Percentiles rank a stretch among this genome's conserved stretches.
Conservation (phyloP, 805 yeast species). For the Naumovozyma dairenensis region DNA sequence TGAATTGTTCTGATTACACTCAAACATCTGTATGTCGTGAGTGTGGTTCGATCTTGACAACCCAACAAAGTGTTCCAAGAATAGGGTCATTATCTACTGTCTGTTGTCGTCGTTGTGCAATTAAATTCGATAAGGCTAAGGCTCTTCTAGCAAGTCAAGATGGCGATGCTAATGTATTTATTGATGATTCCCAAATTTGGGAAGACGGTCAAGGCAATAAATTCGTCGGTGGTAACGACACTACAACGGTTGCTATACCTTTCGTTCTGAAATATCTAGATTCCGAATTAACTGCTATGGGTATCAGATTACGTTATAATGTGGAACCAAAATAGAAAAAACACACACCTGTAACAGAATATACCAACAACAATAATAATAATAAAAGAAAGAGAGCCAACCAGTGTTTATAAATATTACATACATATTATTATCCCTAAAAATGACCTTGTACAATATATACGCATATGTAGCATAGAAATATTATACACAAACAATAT, state of each 20-base stretch:
- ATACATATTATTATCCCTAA: too few relatives aligned
- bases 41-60: slow-evolving; percentile 86
- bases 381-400: too few relatives aligned
- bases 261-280: slow-evolving; percentile 92
- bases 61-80: slow-evolving; percentile 85
- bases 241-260: slow-evolving; percentile 95
- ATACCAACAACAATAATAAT: too few relatives aligned
- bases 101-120: slow-evolving; percentile 88
- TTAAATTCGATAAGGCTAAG: slow-evolving; percentile 48
- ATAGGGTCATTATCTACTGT: slow-evolving; percentile 70
- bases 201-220: slow-evolving; percentile 94
- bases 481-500: too few relatives aligned
- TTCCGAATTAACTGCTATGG: slow-evolving; percentile 95
- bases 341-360: too few relatives aligned
- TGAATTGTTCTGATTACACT: slow-evolving; percentile 92
- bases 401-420: too few relatives aligned
- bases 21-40: slow-evolving; percentile 82
- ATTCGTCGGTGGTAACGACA: slow-evolving; percentile 83
- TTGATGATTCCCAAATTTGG: slow-evolving; percentile 75
- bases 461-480: too few relatives aligned
- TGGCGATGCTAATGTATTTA: slow-evolving; percentile 32
- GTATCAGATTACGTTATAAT: slow-evolving; percentile 83
- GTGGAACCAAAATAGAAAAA: slow-evolving; percentile 48
- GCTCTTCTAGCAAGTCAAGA: slow-evolving; percentile 30
- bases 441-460: too few relatives aligned